Percentiles rank a stretch among this genome's conserved stretches.
Conservation (phyloP, 192 early-diverging fungal species). For the Dimargaris xerosporica region DNA sequence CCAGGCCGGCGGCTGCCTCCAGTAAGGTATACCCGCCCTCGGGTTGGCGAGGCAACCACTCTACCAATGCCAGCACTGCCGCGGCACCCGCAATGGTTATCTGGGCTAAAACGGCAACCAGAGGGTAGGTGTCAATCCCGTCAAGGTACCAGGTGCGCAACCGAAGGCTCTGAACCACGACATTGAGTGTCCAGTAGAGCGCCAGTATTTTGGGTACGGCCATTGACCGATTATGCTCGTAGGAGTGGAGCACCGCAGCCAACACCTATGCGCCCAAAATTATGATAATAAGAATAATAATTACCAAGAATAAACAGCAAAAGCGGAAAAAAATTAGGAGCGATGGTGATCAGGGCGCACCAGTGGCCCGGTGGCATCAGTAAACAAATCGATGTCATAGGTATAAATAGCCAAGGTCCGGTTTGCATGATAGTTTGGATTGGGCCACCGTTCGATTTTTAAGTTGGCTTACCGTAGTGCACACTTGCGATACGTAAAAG, state of each 20-base stretch:
- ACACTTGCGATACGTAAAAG: too few relatives aligned
- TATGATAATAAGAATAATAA: conserved; percentile 7
- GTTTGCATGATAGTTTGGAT: too few relatives aligned
- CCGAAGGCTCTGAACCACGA: conserved; percentile 15
- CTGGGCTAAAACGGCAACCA: conserved; percentile 14
- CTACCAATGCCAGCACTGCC: conserved; percentile 15
- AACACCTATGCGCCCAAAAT: conserved; percentile 11
- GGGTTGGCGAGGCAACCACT: conserved; percentile 23
- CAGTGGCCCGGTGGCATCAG: too few relatives aligned
- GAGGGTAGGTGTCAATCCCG: background rate
- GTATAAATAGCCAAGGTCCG: too few relatives aligned
- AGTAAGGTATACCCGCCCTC: conserved; percentile 17
- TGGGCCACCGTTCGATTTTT: background rate
- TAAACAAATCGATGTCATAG: too few relatives aligned
- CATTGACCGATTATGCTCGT: conserved; percentile 29
- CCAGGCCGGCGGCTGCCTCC: background rate
- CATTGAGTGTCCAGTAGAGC: conserved; percentile 32
- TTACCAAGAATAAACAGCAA: conserved; percentile 14
- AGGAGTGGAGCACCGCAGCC: conserved; percentile 26
- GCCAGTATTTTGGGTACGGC: conserved; percentile 33
- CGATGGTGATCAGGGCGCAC: background rate
- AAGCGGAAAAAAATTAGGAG: background rate
- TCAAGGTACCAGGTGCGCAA: conserved; percentile 26
- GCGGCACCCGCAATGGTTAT: conserved; percentile 18
- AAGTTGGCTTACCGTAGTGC: background rate